A percentile compares a stretch with the other conserved stretches of the same genome.
Evolutionary conservation across 2,329 filamentous ascomycete genomes (phyloP).

Genomic region (Sporothrix schenckii): DNA sequence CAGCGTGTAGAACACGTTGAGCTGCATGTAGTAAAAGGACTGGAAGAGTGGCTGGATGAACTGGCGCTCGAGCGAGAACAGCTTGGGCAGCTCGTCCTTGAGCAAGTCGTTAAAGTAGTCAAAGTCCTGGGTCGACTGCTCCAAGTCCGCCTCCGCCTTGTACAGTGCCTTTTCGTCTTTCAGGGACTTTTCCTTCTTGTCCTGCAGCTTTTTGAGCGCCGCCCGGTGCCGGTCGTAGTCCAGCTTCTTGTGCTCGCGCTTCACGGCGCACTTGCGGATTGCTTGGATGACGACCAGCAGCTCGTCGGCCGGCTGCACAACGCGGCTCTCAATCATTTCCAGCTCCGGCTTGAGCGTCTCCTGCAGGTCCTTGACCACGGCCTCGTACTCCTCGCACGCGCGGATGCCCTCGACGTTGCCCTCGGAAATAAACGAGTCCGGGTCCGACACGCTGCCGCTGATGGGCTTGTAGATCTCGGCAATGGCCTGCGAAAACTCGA

Average conservation of each 20-base stretch:
- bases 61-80: conserved; percentile 86
- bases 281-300: conserved; percentile 93
- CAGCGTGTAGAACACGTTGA: conserved; percentile 98
- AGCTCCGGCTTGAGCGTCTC: conserved; percentile 86
- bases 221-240: conserved; percentile 89
- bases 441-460: conserved; percentile 91
- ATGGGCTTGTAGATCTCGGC: conserved; percentile 98
- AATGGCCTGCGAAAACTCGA: conserved; percentile 96
- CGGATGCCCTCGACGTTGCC: conserved; percentile 91
- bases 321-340: conserved; percentile 92
- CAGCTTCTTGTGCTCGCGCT: conserved; percentile 96
- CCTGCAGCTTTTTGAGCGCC: conserved; percentile 88
- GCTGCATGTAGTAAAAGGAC: conserved; percentile 99
- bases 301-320: conserved; percentile 91
- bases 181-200: conserved; percentile 93
- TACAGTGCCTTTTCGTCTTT: conserved; percentile 98
- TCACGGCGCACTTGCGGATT: conserved; percentile 82
- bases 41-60: conserved; percentile 98
- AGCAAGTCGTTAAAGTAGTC: conserved; percentile 98
- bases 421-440: conserved; percentile 76
- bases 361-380: conserved; percentile 85
- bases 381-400: conserved; percentile 95
- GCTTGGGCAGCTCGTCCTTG: conserved; percentile 91
- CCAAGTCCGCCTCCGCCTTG: conserved; percentile 89
- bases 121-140: conserved; percentile 90